Evolutionary conservation across 345 rosid genomes (phyloP).

Genomic region (Gossypium arboreum): DNA sequence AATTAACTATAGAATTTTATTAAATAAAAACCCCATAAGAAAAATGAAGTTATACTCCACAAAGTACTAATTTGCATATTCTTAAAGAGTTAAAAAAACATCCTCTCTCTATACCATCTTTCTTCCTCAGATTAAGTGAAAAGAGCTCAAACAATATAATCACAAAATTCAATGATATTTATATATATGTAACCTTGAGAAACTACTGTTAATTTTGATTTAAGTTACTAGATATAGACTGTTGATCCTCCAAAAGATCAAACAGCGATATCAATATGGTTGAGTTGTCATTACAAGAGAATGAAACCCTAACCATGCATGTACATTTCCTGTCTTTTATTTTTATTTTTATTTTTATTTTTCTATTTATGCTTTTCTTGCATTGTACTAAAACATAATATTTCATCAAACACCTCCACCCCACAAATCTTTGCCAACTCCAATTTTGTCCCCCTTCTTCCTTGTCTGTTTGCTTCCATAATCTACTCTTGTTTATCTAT

Average conservation of each 20-base stretch:
- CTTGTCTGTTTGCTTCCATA: conserved; percentile 2
- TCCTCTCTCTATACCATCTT: no score
- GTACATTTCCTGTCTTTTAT: not conserved
- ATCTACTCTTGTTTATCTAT: not conserved
- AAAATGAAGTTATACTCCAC: no score
- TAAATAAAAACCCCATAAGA: no score
- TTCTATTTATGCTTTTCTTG: conserved; percentile 3
- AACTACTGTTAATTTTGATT: no score
- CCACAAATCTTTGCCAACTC: not conserved
- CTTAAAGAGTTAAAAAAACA: no score
- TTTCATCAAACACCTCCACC: not conserved
- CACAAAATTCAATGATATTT: not conserved
- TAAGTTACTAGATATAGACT: not conserved
- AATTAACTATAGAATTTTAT: not conserved
- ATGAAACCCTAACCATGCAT: conserved; percentile 1
- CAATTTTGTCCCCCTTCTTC: not conserved
- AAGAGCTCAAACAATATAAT: not conserved
- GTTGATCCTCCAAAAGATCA: conserved; percentile 12
- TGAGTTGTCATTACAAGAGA: conserved; percentile 3
- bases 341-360: not conserved
- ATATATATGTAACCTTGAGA: no score
- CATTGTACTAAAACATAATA: conserved; percentile 4
- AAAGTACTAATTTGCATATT: no score
- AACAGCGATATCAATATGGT: not conserved
- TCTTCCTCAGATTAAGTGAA: not conserved